phyloP scores from a whole-genome alignment of 202 grass and related monocot species.

The Musa balbisiana region DNA sequence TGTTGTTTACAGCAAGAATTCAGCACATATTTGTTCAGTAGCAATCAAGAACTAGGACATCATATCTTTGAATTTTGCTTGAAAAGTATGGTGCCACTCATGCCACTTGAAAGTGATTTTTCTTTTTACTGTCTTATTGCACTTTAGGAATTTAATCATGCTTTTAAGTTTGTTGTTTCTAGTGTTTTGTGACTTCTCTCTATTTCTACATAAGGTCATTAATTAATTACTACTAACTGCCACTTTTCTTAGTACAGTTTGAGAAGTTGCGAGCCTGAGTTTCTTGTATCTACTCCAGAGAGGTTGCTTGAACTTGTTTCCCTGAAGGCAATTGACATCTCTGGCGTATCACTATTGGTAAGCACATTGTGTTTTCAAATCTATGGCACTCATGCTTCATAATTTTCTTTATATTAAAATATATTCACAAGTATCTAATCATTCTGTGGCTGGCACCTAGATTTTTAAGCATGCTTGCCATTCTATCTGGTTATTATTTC shows the following conservation, averaged over 20 bases:
- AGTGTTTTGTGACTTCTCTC: not conserved
- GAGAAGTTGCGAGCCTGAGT: slow-evolving; percentile 85
- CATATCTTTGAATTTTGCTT: no score
- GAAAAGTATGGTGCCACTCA: no score
- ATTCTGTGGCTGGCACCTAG: no score
- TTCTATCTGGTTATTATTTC: no score
- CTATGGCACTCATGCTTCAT: not conserved
- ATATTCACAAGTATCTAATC: no score
- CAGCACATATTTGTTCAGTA: no score
- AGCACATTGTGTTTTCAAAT: not conserved
- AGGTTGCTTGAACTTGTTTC: slow-evolving; percentile 75
- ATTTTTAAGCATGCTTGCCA: no score
- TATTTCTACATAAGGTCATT: not conserved
- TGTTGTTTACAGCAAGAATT: no score
- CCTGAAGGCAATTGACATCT: slow-evolving; percentile 54
- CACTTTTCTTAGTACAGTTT: slow-evolving; percentile 29
- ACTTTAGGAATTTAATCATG: not conserved
- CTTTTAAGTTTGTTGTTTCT: not conserved
- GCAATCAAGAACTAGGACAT: no score
- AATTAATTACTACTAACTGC: not conserved
- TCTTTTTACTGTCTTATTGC: not conserved
- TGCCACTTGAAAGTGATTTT: no score
- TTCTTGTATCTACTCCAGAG: slow-evolving; percentile 79
- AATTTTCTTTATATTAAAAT: no score
- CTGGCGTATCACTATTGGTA: slow-evolving; percentile 65